A percentile compares a stretch with the other conserved stretches of the same genome.
These are phyloP conservation scores for Dittrichia graveolens DNA, from an alignment of 129 eudicot species.

Conservation along the genomic window DNA sequence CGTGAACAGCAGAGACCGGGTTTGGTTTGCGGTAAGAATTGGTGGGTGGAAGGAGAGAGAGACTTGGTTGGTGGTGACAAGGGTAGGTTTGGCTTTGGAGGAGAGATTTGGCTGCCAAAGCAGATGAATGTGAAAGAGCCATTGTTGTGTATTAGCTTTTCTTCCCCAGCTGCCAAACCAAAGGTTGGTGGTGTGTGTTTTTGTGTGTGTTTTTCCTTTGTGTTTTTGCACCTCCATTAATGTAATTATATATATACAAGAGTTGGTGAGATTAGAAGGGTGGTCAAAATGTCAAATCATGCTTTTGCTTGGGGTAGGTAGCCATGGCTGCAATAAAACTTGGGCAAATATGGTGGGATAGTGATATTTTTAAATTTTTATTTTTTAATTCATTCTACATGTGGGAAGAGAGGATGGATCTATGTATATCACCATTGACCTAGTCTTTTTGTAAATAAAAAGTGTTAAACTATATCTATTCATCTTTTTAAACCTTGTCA, in stretches of 20 bases:
- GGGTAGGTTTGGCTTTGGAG: constrained; percentile 28
- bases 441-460: no score
- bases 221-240: no score
- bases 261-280: constrained; percentile 23
- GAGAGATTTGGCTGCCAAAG: constrained; percentile 41
- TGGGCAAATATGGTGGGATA: constrained; percentile 15
- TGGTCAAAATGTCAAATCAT: constrained; percentile 21
- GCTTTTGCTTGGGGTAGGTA: constrained; percentile 16
- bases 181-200: neutral
- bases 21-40: constrained; percentile 28
- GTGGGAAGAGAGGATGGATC: neutral
- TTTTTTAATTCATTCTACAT: neutral
- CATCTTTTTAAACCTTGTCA: no score
- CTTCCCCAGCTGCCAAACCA: neutral
- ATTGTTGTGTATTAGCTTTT: constrained; percentile 22
- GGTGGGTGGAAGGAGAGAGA: constrained; percentile 26
- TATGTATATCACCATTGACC: neutral
- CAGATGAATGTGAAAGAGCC: constrained; percentile 49
- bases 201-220: neutral
- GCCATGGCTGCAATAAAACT: constrained; percentile 21
- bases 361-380: neutral
- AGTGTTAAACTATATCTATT: no score
- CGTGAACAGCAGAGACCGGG: constrained; percentile 57
- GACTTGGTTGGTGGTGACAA: constrained; percentile 20
- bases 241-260: neutral